A percentile compares a stretch with the other conserved stretches of the same genome.
phyloP scores from a whole-genome alignment of 805 yeast genomes.

The Candida germanica region DNA sequence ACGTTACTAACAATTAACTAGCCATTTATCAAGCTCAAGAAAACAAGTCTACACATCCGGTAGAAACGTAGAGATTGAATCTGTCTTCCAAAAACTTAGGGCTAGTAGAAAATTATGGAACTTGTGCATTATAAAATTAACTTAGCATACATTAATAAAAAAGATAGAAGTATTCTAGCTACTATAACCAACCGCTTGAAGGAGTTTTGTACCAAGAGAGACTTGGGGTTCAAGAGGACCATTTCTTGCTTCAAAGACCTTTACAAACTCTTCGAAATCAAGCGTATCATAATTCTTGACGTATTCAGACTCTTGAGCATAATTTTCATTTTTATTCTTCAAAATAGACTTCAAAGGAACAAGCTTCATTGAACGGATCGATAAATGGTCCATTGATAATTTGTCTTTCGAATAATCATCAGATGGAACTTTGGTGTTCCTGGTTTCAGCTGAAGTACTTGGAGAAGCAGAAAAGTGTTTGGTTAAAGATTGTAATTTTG shows the following conservation, averaged over 20 bases:
- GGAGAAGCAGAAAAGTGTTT: neutral
- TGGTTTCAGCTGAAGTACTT: neutral
- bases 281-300: conserved; percentile 16
- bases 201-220: neutral
- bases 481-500: neutral
- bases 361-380: neutral
- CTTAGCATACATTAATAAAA: too few relatives aligned
- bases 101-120: too few relatives aligned
- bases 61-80: too few relatives aligned
- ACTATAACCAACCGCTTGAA: neutral
- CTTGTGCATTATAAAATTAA: too few relatives aligned
- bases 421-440: too few relatives aligned
- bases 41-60: too few relatives aligned
- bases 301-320: conserved; percentile 17
- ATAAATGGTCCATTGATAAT: too few relatives aligned
- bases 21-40: too few relatives aligned
- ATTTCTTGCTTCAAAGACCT: conserved; percentile 13
- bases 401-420: too few relatives aligned
- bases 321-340: conserved; percentile 24
- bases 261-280: conserved; percentile 17
- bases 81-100: too few relatives aligned
- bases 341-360: conserved; percentile 21
- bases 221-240: neutral
- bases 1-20: too few relatives aligned
- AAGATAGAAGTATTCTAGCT: too few relatives aligned